Base-by-base conservation (phyloP, 1,284 basidiomycete species). In the Kalmanozyma brasiliensis region DNA sequence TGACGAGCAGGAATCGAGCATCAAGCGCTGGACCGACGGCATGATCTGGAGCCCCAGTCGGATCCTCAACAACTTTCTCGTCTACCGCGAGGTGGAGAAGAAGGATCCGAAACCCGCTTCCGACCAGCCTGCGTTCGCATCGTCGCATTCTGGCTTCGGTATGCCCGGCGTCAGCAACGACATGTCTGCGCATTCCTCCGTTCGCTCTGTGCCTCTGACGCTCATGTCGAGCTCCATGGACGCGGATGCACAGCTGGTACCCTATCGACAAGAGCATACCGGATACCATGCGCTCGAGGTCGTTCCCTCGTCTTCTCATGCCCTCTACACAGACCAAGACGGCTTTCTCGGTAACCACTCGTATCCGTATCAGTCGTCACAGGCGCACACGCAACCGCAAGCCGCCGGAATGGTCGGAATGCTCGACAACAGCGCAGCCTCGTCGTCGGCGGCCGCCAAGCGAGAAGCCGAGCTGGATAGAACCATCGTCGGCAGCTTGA, bases 1-100 rank as follows among this genome's bases (percentile, higher is more conserved):
- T 81, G 93, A 98, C 83, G 94, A 97, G 85, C 90, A 92, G 75
- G 93, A 97, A 83, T 93, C 92, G 76, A 94, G 94, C 33, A 98
- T 98, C 85, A 97, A 96, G 85, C 87, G 95, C 46, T 98, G 95
- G 94, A 98, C 95, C 0, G 94, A 98, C 83, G 94, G 94, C 6
- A 90, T 93, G 82, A 91, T 92, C 77, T 98, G 94, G 95, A 90
- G 89, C 17, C 90, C 90, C 0, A 91, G 89, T 59, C 86, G 92
- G 45, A 94, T 97, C 38, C 85, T 97, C 42, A 92, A 92, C 78
- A 98, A 98, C 84, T 98, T 97, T 81, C 85, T 98, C 70, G 89
- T 78, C 33, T 78, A 78, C 43, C 77, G 77, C n/a, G 75, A 78
- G 34, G 73, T 78, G 11, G 73, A 78, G 13, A 75, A 69, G 41